Evolutionary conservation across 2,329 filamentous ascomycete species (phyloP).

Genomic region (Alternaria postmessia): DNA sequence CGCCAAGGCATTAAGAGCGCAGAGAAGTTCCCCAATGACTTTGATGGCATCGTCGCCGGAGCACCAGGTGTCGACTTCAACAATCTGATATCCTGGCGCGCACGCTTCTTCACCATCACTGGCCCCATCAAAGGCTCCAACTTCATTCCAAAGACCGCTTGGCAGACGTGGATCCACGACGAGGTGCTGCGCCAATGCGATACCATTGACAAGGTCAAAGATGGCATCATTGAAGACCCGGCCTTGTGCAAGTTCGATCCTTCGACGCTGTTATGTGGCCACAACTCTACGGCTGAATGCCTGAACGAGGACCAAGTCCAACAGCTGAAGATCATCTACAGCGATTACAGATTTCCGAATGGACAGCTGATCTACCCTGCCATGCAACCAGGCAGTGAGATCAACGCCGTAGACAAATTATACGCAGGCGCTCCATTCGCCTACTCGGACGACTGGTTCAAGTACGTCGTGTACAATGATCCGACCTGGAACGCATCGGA

Average conservation of each 20-base stretch:
- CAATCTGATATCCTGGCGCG: conserved; percentile 39
- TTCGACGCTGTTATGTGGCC: conserved; percentile 46
- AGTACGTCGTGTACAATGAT: conserved; percentile 55
- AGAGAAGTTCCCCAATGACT: conserved; percentile 43
- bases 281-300: conserved; percentile 47
- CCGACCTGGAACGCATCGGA: conserved; percentile 36
- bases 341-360: conserved; percentile 51
- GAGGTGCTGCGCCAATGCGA: conserved; percentile 61
- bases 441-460: conserved; percentile 55
- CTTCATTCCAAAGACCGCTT: conserved; percentile 31
- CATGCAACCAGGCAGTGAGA: conserved; percentile 58
- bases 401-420: conserved; percentile 48
- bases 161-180: conserved; percentile 50
- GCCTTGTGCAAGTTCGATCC: conserved; percentile 49
- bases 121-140: conserved; percentile 29
- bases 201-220: conserved; percentile 56
- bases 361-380: conserved; percentile 58
- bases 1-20: conserved; percentile 43
- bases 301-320: conserved; percentile 54
- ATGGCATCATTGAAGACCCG: conserved; percentile 59
- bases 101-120: conserved; percentile 42
- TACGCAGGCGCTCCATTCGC: conserved; percentile 49
- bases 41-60: conserved; percentile 47
- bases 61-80: conserved; percentile 44
- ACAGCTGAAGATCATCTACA: conserved; percentile 55